Conservation (phyloP, 2,329 filamentous ascomycete genomes). For the Hypoxylon sp. region DNA sequence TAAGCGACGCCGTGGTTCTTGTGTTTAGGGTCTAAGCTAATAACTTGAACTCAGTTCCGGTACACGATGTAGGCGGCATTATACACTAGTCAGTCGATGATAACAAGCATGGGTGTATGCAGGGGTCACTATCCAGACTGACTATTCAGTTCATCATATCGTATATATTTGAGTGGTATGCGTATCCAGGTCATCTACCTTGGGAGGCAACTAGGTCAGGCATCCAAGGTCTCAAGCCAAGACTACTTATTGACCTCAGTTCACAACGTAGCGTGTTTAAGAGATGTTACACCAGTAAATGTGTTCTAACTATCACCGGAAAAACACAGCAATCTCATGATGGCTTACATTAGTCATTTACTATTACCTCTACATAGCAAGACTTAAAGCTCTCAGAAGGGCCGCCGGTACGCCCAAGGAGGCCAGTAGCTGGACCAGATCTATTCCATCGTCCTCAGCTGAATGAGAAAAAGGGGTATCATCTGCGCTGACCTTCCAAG, state of each 20-base stretch:
- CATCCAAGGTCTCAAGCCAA: too few species aligned
- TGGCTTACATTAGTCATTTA: slow-evolving; percentile 15
- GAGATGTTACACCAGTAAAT: too few species aligned
- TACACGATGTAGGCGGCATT: slow-evolving; percentile 39
- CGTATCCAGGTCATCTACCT: too few species aligned
- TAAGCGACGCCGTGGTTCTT: slow-evolving; percentile 31
- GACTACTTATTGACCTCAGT: not conserved
- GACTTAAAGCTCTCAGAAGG: slow-evolving; percentile 16
- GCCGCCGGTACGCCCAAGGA: slow-evolving; percentile 8
- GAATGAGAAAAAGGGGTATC: slow-evolving; percentile 17
- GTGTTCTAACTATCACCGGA: not conserved
- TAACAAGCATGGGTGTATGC: not conserved
- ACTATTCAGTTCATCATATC: too few species aligned
- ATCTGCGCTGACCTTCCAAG: slow-evolving; percentile 10
- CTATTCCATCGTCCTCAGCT: slow-evolving; percentile 16
- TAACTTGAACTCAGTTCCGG: slow-evolving; percentile 31
- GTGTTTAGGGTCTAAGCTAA: not conserved
- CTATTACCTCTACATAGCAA: slow-evolving; percentile 4
- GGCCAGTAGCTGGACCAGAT: slow-evolving; percentile 13
- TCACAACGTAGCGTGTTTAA: not conserved
- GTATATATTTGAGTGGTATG: too few species aligned
- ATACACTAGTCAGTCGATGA: not conserved
- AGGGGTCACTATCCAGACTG: too few species aligned
- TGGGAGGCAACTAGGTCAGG: not conserved
- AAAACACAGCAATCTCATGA: not conserved